phyloP scores from a whole-genome alignment of 2,329 filamentous ascomycete species.

The Ascosphaera acerosa region DNA sequence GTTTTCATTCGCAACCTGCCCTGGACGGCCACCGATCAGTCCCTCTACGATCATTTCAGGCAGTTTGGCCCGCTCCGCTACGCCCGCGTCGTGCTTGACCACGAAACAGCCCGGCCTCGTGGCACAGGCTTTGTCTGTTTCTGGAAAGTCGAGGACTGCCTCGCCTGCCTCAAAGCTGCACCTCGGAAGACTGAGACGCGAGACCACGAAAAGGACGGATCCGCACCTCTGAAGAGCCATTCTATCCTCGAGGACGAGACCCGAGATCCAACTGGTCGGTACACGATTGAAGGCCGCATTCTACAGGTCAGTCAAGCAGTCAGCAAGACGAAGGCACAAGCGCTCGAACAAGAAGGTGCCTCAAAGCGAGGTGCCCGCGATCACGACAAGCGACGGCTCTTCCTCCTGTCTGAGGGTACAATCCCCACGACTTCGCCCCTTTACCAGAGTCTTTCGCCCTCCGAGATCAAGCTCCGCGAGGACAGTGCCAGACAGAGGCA shows the following conservation, averaged over 20 bases:
- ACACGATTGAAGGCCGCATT: slow-evolving; percentile 74
- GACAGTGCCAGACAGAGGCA: slow-evolving; percentile 69
- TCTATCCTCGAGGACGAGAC: slow-evolving; percentile 76
- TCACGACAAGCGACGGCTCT: slow-evolving; percentile 75
- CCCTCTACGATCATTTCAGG: slow-evolving; percentile 63
- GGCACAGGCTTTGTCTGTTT: slow-evolving; percentile 95
- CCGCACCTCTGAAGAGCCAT: slow-evolving; percentile 31
- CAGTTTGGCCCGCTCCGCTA: slow-evolving; percentile 76
- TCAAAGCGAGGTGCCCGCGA: slow-evolving; percentile 39
- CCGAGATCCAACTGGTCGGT: slow-evolving; percentile 55
- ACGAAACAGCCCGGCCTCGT: slow-evolving; percentile 57
- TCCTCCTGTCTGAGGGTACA: slow-evolving; percentile 64
- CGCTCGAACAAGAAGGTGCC: slow-evolving; percentile 43
- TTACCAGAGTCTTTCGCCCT: slow-evolving; percentile 47
- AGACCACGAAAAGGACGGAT: slow-evolving; percentile 17
- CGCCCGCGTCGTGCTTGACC: slow-evolving; percentile 74
- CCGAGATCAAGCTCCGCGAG: slow-evolving; percentile 71
- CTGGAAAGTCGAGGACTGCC: slow-evolving; percentile 47
- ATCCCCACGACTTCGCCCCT: slow-evolving; percentile 54
- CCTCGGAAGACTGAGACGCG: slow-evolving; percentile 28
- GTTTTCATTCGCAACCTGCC: slow-evolving; percentile 87
- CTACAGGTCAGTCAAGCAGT: slow-evolving; percentile 69
- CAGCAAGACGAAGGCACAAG: slow-evolving; percentile 51
- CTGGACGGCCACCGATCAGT: slow-evolving; percentile 62
- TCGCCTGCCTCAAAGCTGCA: slow-evolving; percentile 47